Conservation (phyloP, 306 rosid genomes). For the Datisca glomerata region DNA sequence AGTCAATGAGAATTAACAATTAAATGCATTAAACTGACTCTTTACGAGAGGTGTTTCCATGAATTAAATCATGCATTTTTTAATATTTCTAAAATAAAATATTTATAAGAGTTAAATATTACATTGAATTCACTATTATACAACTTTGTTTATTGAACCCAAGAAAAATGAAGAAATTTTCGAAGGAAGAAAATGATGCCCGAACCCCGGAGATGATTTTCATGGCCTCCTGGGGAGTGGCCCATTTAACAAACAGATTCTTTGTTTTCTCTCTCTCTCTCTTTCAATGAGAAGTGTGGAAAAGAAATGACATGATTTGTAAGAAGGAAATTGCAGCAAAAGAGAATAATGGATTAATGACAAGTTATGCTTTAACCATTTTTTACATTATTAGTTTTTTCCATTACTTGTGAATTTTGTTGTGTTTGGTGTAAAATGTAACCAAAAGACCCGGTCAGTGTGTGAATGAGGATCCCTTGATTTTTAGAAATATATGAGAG, state of each 20-base stretch:
- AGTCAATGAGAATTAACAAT: too few relatives aligned
- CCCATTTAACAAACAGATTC: too few relatives aligned
- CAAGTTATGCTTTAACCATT: neutral
- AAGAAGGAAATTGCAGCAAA: neutral
- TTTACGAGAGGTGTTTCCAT: too few relatives aligned
- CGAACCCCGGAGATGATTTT: neutral
- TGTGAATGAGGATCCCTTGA: constrained; percentile 33
- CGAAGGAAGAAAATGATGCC: neutral
- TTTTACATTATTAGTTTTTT: neutral
- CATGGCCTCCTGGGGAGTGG: too few relatives aligned
- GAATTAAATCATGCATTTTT: neutral
- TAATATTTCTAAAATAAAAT: neutral
- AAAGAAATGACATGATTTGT: too few relatives aligned
- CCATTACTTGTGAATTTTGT: constrained; percentile 5
- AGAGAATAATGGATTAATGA: neutral
- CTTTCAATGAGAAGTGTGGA: neutral
- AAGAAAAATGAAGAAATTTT: neutral
- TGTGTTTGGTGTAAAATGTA: constrained; percentile 13
- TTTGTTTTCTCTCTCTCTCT: neutral
- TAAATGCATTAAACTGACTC: too few relatives aligned
- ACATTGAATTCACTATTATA: too few relatives aligned
- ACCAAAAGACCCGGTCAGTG: constrained; percentile 38
- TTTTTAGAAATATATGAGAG: constrained; percentile 28
- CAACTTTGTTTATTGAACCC: too few relatives aligned
- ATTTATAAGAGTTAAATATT: too few relatives aligned